Base-by-base conservation (phyloP, 148 eudicot genomes). In the Rhododendron simsii region DNA sequence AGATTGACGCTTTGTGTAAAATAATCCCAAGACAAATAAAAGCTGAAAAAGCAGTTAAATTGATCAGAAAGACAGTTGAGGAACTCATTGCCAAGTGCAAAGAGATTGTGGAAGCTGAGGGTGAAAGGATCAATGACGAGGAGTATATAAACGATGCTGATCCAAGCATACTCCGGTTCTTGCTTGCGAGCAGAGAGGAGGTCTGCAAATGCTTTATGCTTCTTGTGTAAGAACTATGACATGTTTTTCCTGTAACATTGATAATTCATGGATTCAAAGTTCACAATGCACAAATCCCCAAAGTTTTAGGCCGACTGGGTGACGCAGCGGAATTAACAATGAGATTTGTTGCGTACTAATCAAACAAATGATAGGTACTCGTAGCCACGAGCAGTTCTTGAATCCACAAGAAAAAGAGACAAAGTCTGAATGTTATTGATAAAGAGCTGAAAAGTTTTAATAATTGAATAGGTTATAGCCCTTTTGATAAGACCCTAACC, bases 161-260 rank as follows among this genome's bases (percentile, higher is more conserved):
- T 91, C 98, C 99, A 71, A 97, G 99, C 90, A 95, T 97, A 61
- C 94, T 97, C 35, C 96, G 99, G 44, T 97, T 97, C 92, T 91
- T 97, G 93, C 98, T 97, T 79, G 99, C 99, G 85, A 97, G 99
- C 88, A 89, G 99, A 87, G 99, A 94, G 76, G 98, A 97, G 95
- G 99, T 97, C 86, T 85, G 86, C 44, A 76, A 48, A 78, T 85
- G 69, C 84, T 87, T 79, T 50, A 26, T 84, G 30, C 45, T 79
- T 81, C 33, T 82, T 77, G 1, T 41, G 51, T 53, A 77, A 76
- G 44, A 48, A 30, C 74, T 4, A 18, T 77, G 33, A 35, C 69
- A 28, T 73, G 86, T 75, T 75, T 21, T 57, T 33, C n/a, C n/a
- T 63, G 26, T 26, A 44, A 50, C 12, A 80, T 80, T 28, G 8